These are phyloP conservation scores for Trichophyton schoenleinii DNA, from an alignment of 2,329 filamentous ascomycete species.

Conservation along the genomic window DNA sequence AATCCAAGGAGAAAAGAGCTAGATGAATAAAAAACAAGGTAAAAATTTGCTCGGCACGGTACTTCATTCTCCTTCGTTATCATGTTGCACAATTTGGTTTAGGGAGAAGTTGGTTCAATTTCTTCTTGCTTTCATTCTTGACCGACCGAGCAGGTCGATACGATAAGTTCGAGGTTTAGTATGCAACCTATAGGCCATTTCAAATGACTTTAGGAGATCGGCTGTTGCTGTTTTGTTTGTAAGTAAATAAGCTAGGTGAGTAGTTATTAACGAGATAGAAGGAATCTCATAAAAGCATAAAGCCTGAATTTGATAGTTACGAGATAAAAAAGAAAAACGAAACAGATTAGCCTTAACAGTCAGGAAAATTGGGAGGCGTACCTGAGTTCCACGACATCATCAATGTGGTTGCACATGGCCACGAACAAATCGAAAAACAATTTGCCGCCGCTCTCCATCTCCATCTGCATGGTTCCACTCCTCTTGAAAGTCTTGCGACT, in stretches of 20 bases:
- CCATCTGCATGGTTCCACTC: slow-evolving; percentile 96
- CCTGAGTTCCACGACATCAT: slow-evolving; percentile 83
- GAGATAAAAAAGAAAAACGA: slow-evolving; percentile 8
- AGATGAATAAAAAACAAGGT: slow-evolving; percentile 1
- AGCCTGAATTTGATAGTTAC: slow-evolving; percentile 8
- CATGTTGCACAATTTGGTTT: slow-evolving; percentile 26
- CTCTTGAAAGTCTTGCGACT: slow-evolving; percentile 96
- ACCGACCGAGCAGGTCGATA: slow-evolving; percentile 3
- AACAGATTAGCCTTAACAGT: slow-evolving; percentile 11
- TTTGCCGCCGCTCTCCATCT: slow-evolving; percentile 92
- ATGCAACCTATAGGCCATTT: slow-evolving; percentile 18
- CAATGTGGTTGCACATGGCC: slow-evolving; percentile 94
- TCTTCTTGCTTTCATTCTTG: neutral
- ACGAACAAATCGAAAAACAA: slow-evolving; percentile 98
- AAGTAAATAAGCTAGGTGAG: neutral
- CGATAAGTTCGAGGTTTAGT: slow-evolving; percentile 18
- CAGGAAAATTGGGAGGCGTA: slow-evolving; percentile 37
- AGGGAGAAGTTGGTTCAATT: slow-evolving; percentile 11
- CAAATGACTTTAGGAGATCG: slow-evolving; percentile 44
- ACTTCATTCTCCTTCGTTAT: slow-evolving; percentile 18
- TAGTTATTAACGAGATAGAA: neutral
- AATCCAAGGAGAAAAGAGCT: slow-evolving; percentile 4
- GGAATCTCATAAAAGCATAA: slow-evolving; percentile 11
- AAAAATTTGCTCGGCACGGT: slow-evolving; percentile 8
- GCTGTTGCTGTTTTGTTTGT: slow-evolving; percentile 32